Percentiles rank a stretch among this genome's conserved stretches.
Conservation (phyloP, 352 stramenopile genomes). For the Pythium periplocum region DNA sequence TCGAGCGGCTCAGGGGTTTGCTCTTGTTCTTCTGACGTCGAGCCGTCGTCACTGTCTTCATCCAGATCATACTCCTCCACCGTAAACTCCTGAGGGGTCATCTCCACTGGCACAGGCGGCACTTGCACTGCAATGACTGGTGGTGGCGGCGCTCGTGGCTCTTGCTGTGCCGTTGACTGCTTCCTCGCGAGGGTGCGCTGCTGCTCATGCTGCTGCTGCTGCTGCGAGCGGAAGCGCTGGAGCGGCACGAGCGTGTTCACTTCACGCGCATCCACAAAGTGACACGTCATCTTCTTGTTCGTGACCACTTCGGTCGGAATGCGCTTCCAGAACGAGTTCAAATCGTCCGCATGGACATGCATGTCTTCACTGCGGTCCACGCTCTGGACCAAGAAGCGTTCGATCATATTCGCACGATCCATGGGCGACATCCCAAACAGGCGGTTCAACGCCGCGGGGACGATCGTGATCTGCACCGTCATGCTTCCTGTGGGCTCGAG, state of each 20-base stretch:
- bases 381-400: constrained; percentile 30
- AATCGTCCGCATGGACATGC: constrained; percentile 19
- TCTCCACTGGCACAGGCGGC: not conserved
- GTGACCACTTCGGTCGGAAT: constrained; percentile 43
- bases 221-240: constrained; percentile 11
- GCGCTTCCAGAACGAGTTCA: constrained; percentile 50
- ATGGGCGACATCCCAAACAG: constrained; percentile 32
- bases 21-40: too few species aligned
- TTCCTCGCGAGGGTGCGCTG: constrained; percentile 3
- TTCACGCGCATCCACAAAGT: constrained; percentile 43
- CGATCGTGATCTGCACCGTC: constrained; percentile 37
- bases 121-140: not conserved
- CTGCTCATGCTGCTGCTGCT: constrained; percentile 15
- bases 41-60: too few species aligned
- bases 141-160: not conserved
- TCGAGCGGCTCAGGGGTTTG: too few species aligned
- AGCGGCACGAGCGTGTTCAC: constrained; percentile 7
- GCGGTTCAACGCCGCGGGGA: constrained; percentile 19
- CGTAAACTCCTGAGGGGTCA: not conserved
- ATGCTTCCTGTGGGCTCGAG: constrained; percentile 30
- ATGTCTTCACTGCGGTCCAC: constrained; percentile 27
- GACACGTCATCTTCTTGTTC: constrained; percentile 62
- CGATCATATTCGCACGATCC: constrained; percentile 39
- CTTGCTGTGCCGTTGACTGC: constrained; percentile 5
- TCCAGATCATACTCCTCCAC: not conserved